These are phyloP conservation scores for Fonsecaea monophora DNA, from an alignment of 2,329 filamentous ascomycete genomes.

Conservation along the genomic window DNA sequence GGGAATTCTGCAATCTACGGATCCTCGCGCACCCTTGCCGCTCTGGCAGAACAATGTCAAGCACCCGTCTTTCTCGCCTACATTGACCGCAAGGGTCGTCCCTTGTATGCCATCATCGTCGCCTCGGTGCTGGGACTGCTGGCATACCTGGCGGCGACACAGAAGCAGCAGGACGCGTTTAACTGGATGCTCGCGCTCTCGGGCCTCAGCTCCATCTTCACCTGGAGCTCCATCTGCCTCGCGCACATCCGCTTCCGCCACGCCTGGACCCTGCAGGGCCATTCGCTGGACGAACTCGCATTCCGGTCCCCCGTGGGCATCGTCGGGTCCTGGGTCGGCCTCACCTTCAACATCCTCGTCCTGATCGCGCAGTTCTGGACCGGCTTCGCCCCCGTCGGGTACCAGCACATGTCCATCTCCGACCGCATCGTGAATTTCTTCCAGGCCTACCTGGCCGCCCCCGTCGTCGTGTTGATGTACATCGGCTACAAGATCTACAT, in stretches of 20 bases:
- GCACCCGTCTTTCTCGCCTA: slow-evolving; percentile 54
- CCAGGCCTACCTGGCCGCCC: slow-evolving; percentile 44
- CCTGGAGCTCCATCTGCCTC: slow-evolving; percentile 70
- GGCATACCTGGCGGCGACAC: slow-evolving; percentile 49
- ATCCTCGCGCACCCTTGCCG: slow-evolving; percentile 63
- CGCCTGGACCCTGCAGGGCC: slow-evolving; percentile 66
- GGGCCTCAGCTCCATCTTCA: slow-evolving; percentile 68
- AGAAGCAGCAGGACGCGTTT: slow-evolving; percentile 61
- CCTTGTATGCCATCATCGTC: slow-evolving; percentile 51
- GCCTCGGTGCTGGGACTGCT: slow-evolving; percentile 51
- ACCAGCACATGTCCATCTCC: slow-evolving; percentile 29
- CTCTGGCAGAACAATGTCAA: slow-evolving; percentile 57
- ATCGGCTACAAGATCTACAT: slow-evolving; percentile 77
- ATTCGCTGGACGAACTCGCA: slow-evolving; percentile 68
- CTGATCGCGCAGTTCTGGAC: slow-evolving; percentile 59
- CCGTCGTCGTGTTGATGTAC: slow-evolving; percentile 60
- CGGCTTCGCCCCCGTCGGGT: slow-evolving; percentile 41
- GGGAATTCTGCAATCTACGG: slow-evolving; percentile 66
- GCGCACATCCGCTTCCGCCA: slow-evolving; percentile 72
- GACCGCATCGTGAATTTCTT: slow-evolving; percentile 42
- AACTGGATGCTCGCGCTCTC: slow-evolving; percentile 70
- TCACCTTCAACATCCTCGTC: slow-evolving; percentile 62
- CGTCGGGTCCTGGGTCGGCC: slow-evolving; percentile 67
- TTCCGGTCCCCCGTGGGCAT: slow-evolving; percentile 68
- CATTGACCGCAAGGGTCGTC: slow-evolving; percentile 55